phyloP scores from a whole-genome alignment of 352 stramenopile species.

The Phytophthora melonis region DNA sequence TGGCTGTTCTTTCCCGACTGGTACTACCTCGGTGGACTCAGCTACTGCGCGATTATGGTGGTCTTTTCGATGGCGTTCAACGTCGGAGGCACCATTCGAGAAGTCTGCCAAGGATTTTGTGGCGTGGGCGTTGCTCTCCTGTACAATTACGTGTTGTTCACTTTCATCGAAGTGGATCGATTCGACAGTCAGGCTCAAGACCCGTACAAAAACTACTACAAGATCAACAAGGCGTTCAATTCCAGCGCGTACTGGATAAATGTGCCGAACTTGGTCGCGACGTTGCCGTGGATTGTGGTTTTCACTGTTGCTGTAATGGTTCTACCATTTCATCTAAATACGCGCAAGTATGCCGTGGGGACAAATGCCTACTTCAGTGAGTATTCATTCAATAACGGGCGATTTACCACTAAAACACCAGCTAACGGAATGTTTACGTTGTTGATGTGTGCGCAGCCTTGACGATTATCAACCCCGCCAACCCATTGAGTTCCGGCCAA shows the following conservation, averaged over 20 bases:
- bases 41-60: conserved; percentile 75
- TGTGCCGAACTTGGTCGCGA: conserved; percentile 53
- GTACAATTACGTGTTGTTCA: conserved; percentile 74
- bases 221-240: conserved; percentile 62
- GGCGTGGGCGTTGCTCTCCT: conserved; percentile 68
- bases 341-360: conserved; percentile 71
- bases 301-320: conserved; percentile 67
- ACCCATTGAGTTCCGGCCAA: conserved; percentile 42
- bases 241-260: conserved; percentile 63
- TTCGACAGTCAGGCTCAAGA: conserved; percentile 38
- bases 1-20: conserved; percentile 74
- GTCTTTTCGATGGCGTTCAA: conserved; percentile 80
- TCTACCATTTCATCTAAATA: conserved; percentile 68
- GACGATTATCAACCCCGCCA: conserved; percentile 67
- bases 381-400: conserved; percentile 1
- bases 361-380: conserved; percentile 75
- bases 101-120: conserved; percentile 74
- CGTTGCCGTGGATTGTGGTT: conserved; percentile 65
- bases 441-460: conserved; percentile 39
- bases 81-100: conserved; percentile 65
- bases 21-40: conserved; percentile 24
- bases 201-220: conserved; percentile 47
- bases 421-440: not conserved
- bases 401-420: not conserved
- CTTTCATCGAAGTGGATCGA: conserved; percentile 42